phyloP scores from a whole-genome alignment of 371 early-diverging fungal genomes.

The Apophysomyces trapeziformis region DNA sequence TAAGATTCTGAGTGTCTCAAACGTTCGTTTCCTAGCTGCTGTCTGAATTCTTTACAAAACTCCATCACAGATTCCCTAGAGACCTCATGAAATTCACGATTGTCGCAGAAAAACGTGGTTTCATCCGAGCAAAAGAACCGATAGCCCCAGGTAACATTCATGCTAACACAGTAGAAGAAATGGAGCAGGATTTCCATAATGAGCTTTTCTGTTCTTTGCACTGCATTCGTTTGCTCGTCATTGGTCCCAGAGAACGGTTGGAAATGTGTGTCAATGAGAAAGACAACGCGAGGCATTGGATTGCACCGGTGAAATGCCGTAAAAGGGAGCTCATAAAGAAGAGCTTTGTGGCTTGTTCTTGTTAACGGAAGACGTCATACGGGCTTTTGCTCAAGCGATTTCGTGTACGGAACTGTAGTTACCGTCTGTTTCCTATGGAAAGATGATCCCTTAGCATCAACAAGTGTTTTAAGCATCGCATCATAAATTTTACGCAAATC shows the following conservation, averaged over 20 bases:
- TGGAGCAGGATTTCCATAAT: conserved; percentile 1
- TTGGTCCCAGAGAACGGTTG: conserved; percentile 3
- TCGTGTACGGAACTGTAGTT: too few species aligned
- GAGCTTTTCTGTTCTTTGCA: neutral
- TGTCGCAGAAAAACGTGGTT: neutral
- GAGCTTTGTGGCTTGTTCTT: too few species aligned
- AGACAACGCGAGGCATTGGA: conserved; percentile 1
- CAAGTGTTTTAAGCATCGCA: too few species aligned
- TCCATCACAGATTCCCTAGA: neutral
- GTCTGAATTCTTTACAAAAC: conserved; percentile 5
- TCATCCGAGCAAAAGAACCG: conserved; percentile 5
- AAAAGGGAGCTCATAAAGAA: neutral
- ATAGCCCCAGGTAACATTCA: conserved; percentile 7
- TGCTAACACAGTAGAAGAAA: conserved; percentile 3
- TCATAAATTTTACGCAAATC: too few species aligned
- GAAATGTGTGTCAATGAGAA: neutral
- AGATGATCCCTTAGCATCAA: too few species aligned
- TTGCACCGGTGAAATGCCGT: neutral
- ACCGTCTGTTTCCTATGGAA: too few species aligned
- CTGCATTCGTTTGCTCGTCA: neutral
- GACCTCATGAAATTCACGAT: neutral
- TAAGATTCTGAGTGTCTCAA: neutral
- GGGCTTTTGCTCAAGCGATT: too few species aligned
- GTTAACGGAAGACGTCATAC: too few species aligned
- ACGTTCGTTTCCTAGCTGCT: neutral